Evolutionary conservation across 1,284 basidiomycete genomes (phyloP).

Genomic region (Fistulinella cinereoalba): DNA sequence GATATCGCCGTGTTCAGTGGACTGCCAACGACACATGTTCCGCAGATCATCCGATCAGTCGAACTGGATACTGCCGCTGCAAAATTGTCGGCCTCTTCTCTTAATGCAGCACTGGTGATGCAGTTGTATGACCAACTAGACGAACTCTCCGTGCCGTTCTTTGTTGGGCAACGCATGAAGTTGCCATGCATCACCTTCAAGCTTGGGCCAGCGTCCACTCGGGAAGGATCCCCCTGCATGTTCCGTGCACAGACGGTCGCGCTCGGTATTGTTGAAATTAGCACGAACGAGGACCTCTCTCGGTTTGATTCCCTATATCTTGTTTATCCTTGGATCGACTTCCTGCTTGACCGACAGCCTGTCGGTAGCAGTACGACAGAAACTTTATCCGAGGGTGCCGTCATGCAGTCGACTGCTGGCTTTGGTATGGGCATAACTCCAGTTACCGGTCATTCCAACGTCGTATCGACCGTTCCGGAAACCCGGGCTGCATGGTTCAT

Average conservation of each 20-base stretch:
- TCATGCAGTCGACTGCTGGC: no score
- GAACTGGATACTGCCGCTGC: background rate
- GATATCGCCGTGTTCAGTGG: no score
- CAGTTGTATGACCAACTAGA: background rate
- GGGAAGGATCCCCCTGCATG: accelerated
- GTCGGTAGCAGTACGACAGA: background rate
- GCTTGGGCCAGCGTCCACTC: background rate
- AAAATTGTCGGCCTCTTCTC: background rate
- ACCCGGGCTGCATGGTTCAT: background rate
- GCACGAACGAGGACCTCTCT: background rate
- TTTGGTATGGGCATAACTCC: no score
- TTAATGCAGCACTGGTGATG: background rate
- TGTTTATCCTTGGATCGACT: background rate
- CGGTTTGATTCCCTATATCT: background rate
- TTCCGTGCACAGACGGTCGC: background rate
- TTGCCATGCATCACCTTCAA: background rate
- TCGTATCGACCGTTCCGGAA: background rate
- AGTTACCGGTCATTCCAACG: no score
- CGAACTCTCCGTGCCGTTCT: background rate
- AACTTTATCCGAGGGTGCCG: background rate
- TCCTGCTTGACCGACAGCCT: background rate
- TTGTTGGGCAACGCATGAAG: background rate
- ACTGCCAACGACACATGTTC: background rate
- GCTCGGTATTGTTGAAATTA: background rate
- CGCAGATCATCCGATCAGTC: background rate